Evolutionary conservation across 139 green algal species (phyloP).

Genomic region (Coccomyxa sp.): DNA sequence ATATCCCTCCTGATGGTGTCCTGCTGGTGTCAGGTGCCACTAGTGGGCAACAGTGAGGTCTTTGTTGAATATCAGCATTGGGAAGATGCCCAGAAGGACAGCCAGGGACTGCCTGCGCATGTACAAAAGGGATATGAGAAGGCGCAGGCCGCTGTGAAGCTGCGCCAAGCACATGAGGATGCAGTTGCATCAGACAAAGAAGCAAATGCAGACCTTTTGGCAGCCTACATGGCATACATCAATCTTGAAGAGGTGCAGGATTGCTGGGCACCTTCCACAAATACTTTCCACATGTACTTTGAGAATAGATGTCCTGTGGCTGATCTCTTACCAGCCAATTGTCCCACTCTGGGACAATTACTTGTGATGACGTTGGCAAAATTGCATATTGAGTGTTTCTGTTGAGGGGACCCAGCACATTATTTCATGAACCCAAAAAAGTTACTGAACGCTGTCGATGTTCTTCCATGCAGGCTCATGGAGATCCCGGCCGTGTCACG

Average conservation of each 20-base stretch:
- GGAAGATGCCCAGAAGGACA: not conserved
- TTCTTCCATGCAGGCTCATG: slow-evolving; percentile 27
- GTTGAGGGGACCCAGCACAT: too few relatives aligned
- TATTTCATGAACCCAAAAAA: too few relatives aligned
- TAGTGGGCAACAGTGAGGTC: not conserved
- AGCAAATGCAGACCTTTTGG: slow-evolving; percentile 55
- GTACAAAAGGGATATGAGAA: slow-evolving; percentile 31
- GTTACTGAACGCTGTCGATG: not conserved
- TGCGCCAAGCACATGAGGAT: slow-evolving; percentile 52
- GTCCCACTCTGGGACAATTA: too few relatives aligned
- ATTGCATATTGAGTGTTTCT: too few relatives aligned
- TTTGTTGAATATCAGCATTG: not conserved
- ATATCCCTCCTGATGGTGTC: too few relatives aligned
- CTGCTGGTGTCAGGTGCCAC: not conserved
- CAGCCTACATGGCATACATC: slow-evolving; percentile 75
- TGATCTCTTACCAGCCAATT: too few relatives aligned
- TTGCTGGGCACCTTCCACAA: not conserved
- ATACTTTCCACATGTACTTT: too few relatives aligned
- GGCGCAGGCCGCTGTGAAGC: slow-evolving; percentile 32
- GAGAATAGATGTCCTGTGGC: too few relatives aligned
- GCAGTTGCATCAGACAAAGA: slow-evolving; percentile 29
- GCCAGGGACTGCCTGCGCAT: slow-evolving; percentile 16
- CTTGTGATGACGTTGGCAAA: too few relatives aligned
- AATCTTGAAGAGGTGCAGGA: slow-evolving; percentile 36
- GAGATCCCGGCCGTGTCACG: slow-evolving; percentile 50